Conservation (phyloP, 2,329 filamentous ascomycete genomes). For the Aspergillus jensenii region DNA sequence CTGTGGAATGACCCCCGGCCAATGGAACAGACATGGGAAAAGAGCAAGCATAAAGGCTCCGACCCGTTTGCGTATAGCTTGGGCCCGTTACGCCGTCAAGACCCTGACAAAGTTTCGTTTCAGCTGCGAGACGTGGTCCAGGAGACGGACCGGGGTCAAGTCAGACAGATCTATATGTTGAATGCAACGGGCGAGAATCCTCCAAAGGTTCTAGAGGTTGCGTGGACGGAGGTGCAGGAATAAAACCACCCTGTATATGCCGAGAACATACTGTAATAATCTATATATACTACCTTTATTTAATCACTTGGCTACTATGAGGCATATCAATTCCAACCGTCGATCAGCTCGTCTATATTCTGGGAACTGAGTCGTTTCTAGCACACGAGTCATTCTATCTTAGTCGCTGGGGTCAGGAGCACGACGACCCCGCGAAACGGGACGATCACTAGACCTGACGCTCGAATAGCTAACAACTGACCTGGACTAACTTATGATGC, state of each 20-base stretch:
- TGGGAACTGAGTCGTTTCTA: too few species aligned
- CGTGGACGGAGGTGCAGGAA: slow-evolving; percentile 16
- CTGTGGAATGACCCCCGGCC: slow-evolving; percentile 36
- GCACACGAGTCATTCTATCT: too few species aligned
- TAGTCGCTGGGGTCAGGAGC: too few species aligned
- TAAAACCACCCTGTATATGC: not conserved
- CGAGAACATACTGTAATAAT: too few species aligned
- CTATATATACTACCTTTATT: not conserved
- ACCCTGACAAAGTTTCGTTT: slow-evolving; percentile 51
- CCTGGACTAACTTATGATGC: too few species aligned
- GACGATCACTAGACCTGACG: too few species aligned
- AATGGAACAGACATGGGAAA: slow-evolving; percentile 55
- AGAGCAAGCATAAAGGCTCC: slow-evolving; percentile 37
- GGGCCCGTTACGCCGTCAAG: slow-evolving; percentile 44
- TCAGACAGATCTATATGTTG: slow-evolving; percentile 55
- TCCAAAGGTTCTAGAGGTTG: slow-evolving; percentile 23
- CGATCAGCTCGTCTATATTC: too few species aligned
- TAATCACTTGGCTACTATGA: not conserved
- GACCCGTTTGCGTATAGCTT: slow-evolving; percentile 50
- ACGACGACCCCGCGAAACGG: too few species aligned
- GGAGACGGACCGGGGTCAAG: slow-evolving; percentile 31
- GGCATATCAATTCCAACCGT: too few species aligned
- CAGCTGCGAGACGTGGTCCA: slow-evolving; percentile 44
- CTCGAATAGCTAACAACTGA: too few species aligned
- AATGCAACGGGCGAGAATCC: slow-evolving; percentile 13